phyloP scores from a whole-genome alignment of 768 basidiomycete species.

The Cytidiella melzeri region DNA sequence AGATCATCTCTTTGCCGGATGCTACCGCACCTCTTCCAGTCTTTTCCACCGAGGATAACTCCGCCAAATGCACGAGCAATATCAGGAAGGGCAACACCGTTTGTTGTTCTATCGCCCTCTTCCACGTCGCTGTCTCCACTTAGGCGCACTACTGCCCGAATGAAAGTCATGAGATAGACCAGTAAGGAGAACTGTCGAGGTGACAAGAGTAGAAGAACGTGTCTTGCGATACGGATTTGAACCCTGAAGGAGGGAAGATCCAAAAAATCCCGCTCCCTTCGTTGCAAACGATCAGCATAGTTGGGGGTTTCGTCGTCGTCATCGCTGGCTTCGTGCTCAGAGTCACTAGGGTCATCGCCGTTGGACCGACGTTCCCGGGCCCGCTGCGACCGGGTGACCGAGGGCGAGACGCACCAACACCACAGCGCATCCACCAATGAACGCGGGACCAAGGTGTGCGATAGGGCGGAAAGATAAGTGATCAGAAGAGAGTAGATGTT shows the following conservation, averaged over 20 bases:
- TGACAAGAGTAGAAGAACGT: conserved; percentile 46
- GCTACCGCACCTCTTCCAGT: not conserved
- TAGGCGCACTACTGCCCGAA: conserved; percentile 43
- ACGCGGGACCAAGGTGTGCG: conserved; percentile 39
- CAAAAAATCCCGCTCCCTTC: conserved; percentile 24
- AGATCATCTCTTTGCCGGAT: not conserved
- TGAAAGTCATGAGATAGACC: conserved; percentile 41
- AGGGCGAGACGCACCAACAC: conserved; percentile 38
- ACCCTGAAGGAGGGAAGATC: conserved; percentile 6
- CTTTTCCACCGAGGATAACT: conserved; percentile 30
- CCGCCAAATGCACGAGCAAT: conserved; percentile 42
- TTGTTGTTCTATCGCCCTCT: conserved; percentile 14
- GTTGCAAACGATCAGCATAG: conserved; percentile 21
- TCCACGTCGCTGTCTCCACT: not conserved
- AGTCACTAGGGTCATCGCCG: conserved; percentile 7
- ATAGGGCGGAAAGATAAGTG: conserved; percentile 41
- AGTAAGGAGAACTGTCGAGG: conserved; percentile 35
- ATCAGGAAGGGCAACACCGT: conserved; percentile 39
- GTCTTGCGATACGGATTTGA: conserved; percentile 36
- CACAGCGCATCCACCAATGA: conserved; percentile 36
- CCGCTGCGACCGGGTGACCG: conserved; percentile 16
- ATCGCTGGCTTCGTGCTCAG: conserved; percentile 21
- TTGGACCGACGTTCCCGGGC: conserved; percentile 4
- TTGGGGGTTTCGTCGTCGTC: conserved; percentile 28
- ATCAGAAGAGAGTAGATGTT: conserved; percentile 42